Base-by-base conservation (phyloP, 148 eudicot genomes). In the Fagopyrum homotropicum region DNA sequence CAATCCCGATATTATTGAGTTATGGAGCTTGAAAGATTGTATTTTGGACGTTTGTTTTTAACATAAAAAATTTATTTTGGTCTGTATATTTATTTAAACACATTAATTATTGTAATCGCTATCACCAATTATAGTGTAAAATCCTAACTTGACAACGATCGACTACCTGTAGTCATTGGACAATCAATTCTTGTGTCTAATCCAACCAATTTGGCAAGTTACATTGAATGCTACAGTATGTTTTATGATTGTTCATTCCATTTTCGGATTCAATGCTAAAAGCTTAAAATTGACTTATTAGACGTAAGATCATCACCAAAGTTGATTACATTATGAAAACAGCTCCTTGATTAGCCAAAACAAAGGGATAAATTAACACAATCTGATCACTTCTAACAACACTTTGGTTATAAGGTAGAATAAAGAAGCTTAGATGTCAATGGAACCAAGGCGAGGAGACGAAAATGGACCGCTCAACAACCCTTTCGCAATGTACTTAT, bases 401-500 rank as follows among this genome's bases (percentile, higher is more conserved):
- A 52, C 2, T 35, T 35, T 1, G 35, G 35, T 30, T 30, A 30
- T 30, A 30, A 30, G 35, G 35, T 52, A 52, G 56, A 4, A 52
- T 52, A 15, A 15, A 15, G 5, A 52, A 35, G 40, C 45, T 14
- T 66, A 66, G 71, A 66, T 66, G 35, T 17, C 71, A 40, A 66
- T 66, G 47, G 46, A 66, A 12, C 46, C 70, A 66, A 87, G 83
- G 4, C 84, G 83, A 48, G 91, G 91, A 45, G 82, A 79, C 70
- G 88, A 79, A 68, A 77, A 89, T 14, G 89, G 75, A 1, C 93
- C 93, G 59, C 73, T 57, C 14, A 88, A 43, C 80, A 90, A 73
- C 44, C 84, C 88, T 56, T 1, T 76, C 12, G 92, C 86, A 45
- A 90, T 81, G 75, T 78, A 74, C 6, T 74, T 73, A 44, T 90